phyloP scores from a whole-genome alignment of 2,329 filamentous ascomycete species.

The Xylaria sp. region DNA sequence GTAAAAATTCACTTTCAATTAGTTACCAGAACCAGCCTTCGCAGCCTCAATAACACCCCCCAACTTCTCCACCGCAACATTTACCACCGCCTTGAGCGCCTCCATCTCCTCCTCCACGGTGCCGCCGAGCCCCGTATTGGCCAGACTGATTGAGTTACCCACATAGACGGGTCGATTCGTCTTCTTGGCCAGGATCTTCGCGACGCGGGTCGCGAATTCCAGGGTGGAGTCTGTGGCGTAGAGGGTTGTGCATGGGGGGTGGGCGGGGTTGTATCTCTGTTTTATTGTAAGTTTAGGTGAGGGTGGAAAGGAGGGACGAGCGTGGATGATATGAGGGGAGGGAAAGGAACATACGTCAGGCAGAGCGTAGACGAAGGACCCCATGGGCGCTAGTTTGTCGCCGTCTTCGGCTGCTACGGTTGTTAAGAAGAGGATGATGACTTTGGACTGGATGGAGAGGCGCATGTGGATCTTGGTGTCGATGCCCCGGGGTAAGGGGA shows the following conservation, averaged over 20 bases:
- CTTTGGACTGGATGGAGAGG: slow-evolving; percentile 53
- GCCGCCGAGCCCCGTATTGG: slow-evolving; percentile 66
- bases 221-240: slow-evolving; percentile 70
- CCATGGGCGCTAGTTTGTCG: slow-evolving; percentile 55
- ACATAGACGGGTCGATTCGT: slow-evolving; percentile 78
- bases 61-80: slow-evolving; percentile 58
- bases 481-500: slow-evolving; percentile 54
- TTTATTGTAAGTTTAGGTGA: slow-evolving; percentile 1
- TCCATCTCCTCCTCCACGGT: slow-evolving; percentile 93
- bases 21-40: not conserved
- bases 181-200: slow-evolving; percentile 74
- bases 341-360: slow-evolving; percentile 63
- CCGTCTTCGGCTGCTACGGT: slow-evolving; percentile 51
- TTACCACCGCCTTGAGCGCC: slow-evolving; percentile 68
- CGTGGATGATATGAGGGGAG: no score
- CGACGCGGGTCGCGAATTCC: slow-evolving; percentile 81
- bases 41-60: slow-evolving; percentile 29
- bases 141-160: slow-evolving; percentile 78
- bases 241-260: slow-evolving; percentile 72
- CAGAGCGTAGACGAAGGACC: slow-evolving; percentile 90
- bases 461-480: slow-evolving; percentile 59
- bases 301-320: not conserved
- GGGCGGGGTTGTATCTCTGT: slow-evolving; percentile 48
- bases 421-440: slow-evolving; percentile 56
- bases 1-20: not conserved